Evolutionary conservation across 78 protist genomes (phyloP).

Genomic region (Polysphondylium violaceum): DNA sequence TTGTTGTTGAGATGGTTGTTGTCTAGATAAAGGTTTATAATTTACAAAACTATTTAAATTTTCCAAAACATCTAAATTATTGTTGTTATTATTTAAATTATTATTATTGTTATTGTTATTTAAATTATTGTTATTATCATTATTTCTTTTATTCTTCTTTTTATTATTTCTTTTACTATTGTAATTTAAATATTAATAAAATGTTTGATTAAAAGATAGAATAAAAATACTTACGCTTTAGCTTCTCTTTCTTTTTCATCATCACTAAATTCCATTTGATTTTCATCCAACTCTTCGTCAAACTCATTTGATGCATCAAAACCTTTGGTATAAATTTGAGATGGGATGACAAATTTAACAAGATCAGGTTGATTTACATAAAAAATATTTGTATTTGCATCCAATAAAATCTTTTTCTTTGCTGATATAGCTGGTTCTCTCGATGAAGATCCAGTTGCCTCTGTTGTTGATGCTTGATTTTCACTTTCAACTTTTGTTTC

Average conservation of each 20-base stretch:
- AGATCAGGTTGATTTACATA: conserved; percentile 68
- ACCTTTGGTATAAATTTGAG: conserved; percentile 63
- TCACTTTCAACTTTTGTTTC: neutral
- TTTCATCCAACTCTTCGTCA: conserved; percentile 60
- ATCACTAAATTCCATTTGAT: conserved; percentile 66
- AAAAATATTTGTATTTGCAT: conserved; percentile 4
- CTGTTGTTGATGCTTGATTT: neutral
- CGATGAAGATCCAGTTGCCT: neutral
- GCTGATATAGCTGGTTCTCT: neutral
- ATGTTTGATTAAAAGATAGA: too few species aligned
- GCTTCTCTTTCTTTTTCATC: conserved; percentile 71
- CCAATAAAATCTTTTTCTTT: conserved; percentile 18
- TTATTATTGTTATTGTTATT: too few species aligned
- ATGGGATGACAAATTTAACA: conserved; percentile 41
- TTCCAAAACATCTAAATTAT: too few species aligned
- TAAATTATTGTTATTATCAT: neutral
- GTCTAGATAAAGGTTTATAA: too few species aligned
- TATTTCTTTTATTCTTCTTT: conserved; percentile 10
- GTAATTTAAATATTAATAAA: too few species aligned
- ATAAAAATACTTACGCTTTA: too few species aligned
- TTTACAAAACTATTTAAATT: too few species aligned
- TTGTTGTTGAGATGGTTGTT: too few species aligned
- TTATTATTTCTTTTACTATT: neutral
- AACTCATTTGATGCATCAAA: conserved; percentile 55
- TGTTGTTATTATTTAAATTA: too few species aligned